Base-by-base conservation (phyloP, 768 basidiomycete species). In the Candolleomyces eurysporus region DNA sequence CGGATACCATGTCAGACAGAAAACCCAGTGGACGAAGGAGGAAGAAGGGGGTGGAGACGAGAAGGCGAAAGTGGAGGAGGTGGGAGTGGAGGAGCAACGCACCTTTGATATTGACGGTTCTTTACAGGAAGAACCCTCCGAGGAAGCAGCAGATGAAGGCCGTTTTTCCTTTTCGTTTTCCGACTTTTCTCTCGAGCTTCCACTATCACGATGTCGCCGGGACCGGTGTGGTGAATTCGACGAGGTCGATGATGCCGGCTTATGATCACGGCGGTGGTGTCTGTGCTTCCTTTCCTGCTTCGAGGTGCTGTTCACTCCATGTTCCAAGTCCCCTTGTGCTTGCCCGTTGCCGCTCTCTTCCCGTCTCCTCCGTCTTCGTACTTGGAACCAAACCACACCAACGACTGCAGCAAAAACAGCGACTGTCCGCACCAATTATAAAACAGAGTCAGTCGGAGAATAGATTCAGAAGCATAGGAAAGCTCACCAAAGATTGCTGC, bases 401-500 rank as follows among this genome's bases (percentile, higher is more conserved):
- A 69, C 57, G 4, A 70, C 55, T n/a, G 59, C 64, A 5, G 54
- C 14, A 48, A 69, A 48, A 14, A 70, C 57, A 19, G 65, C 51
- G n/a, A 69, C 69, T 72, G 53, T 7, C 6, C 36, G 36, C 6
- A 36, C 36, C 36, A 6, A 3, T 3, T 6, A 11, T 30, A 42
- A 56, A 3, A 19, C 13, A 40, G 54, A 11, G 40, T 26, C 22
- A 59, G 58, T 6, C 9, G 22, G 11, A 19, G 21, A 3, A n/a
- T 26, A 30, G 11, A 49, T 36, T 26, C 17, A 30, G 21, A 19
- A 48, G 21, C 48, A 36, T 17, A n/a, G 22, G 46, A 26, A 45
- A 22, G 69, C 76, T 62, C 54, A 78, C 78, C 56, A 56, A 75
- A 72, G 11, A 75, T 64, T 10, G 70, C 69, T 39, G 75, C 66